Evolutionary conservation across 257 asterid species (phyloP), one percentile per base, ranked within the genome.

Genomic region (Paulownia fortunei): DNA sequence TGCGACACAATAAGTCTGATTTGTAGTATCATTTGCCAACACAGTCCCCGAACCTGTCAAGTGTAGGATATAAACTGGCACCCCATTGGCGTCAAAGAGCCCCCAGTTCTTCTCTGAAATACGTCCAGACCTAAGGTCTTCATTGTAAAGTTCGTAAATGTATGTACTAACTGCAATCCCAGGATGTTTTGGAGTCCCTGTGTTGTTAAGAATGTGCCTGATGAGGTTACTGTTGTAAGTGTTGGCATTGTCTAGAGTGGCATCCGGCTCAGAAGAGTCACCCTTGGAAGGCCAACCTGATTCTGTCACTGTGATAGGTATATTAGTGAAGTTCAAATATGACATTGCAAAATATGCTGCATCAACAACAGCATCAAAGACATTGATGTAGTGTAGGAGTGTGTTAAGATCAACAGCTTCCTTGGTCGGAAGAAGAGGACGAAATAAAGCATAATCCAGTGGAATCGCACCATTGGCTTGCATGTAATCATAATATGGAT

Each of bases 231-330:
- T 94, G 64, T n/a, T n/a, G n/a, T n/a, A n/a, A n/a, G n/a, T n/a
- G n/a, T n/a, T n/a, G n/a, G n/a, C n/a, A n/a, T n/a, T n/a, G 58
- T 90, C 97, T 8, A 83, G 81, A 59, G 93, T 87, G 24, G 98
- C 96, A 16, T 89, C 97, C 0, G 88, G 88, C 84, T 94, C 97
- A 0, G 82, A 36, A 2, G 92, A 80, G 79, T 88, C 92, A 0
- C 97, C 98, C 85, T 88, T 92, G 8, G 97, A 92, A 27, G 98
- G 98, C 98, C 98, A 94, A 8, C 98, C 98, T 0, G 98, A 89
- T 68, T 94, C 98, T 0, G 93, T 90, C 73, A 94, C 90, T 10
- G 79, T 12, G 8, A 94, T 58, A 0, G 97, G 97, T 36, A 94
- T 80, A 55, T 91, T 92, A 0, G 96, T 92, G 81, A 92, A 86